These are phyloP conservation scores for Colletotrichum chlorophyti DNA, from an alignment of 2,329 filamentous ascomycete species.

Conservation along the genomic window DNA sequence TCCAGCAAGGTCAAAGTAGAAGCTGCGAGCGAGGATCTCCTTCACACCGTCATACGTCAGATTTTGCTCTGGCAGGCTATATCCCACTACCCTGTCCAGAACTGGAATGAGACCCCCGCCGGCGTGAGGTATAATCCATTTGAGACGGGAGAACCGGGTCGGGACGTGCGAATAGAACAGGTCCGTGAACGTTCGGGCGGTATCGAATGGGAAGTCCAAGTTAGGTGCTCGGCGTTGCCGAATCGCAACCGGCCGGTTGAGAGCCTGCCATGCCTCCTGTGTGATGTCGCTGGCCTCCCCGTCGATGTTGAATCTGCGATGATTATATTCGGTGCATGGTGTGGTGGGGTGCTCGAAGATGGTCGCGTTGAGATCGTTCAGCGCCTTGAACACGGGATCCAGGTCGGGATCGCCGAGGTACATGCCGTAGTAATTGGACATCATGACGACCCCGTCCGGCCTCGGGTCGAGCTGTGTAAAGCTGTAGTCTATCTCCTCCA, in stretches of 20 bases:
- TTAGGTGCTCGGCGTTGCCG: not conserved
- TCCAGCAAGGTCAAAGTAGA: constrained; percentile 36
- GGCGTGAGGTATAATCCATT: constrained; percentile 36
- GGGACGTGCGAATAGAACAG: constrained; percentile 30
- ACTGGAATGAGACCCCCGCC: constrained; percentile 34
- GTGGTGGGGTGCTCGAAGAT: constrained; percentile 63
- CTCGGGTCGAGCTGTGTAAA: constrained; percentile 43
- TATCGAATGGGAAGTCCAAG: constrained; percentile 35
- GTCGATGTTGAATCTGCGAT: constrained; percentile 15
- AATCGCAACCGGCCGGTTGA: not conserved
- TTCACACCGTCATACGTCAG: constrained; percentile 40
- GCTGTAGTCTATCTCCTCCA: constrained; percentile 54
- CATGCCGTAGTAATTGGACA: constrained; percentile 59
- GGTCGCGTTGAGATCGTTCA: constrained; percentile 52
- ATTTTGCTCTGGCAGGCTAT: constrained; percentile 7
- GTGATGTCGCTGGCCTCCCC: constrained; percentile 5
- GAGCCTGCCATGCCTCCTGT: constrained; percentile 1
- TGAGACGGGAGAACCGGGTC: constrained; percentile 31
- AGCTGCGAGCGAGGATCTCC: constrained; percentile 23
- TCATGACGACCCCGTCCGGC: constrained; percentile 57
- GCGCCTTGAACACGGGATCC: constrained; percentile 52
- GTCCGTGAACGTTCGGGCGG: constrained; percentile 29
- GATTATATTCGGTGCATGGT: constrained; percentile 43
- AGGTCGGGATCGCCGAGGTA: constrained; percentile 57
- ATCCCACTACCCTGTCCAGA: constrained; percentile 27